A percentile compares a stretch with the other conserved stretches of the same genome.
Conservation (phyloP, 345 rosid species). For the Eucalyptus urophylla region DNA sequence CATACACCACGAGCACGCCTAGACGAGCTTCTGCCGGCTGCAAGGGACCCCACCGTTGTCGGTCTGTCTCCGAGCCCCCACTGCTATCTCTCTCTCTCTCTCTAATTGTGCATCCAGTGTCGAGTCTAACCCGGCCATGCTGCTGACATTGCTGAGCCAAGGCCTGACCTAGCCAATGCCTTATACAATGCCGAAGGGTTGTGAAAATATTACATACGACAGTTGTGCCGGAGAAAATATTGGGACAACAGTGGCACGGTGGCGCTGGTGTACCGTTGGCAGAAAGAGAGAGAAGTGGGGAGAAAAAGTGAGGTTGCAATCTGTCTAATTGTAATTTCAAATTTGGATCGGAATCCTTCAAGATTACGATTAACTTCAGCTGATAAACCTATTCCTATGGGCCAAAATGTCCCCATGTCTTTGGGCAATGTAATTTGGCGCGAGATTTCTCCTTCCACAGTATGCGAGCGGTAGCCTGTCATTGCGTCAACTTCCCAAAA, state of each 20-base stretch:
- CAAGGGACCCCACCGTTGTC: not conserved
- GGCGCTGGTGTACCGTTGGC: not conserved
- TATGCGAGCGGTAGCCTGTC: not conserved
- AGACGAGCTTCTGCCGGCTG: not conserved
- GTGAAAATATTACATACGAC: not conserved
- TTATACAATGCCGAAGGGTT: not conserved
- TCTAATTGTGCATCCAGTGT: not conserved
- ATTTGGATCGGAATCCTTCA: too few species aligned
- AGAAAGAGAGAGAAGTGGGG: not conserved
- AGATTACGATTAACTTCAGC: too few species aligned
- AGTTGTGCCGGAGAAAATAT: too few species aligned
- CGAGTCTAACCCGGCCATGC: not conserved
- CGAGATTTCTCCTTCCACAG: not conserved
- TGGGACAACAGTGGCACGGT: not conserved
- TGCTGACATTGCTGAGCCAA: not conserved
- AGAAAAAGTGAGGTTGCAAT: not conserved
- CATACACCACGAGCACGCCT: not conserved
- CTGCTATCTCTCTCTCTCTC: not conserved
- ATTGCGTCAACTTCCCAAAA: not conserved
- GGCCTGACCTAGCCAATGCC: not conserved
- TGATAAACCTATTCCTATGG: too few species aligned
- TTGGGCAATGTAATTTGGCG: not conserved
- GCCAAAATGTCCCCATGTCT: too few species aligned
- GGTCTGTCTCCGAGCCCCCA: not conserved
- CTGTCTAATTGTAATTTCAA: too few species aligned